Conservation (phyloP, 2,329 filamentous ascomycete species). For the Fusarium newnesense region DNA sequence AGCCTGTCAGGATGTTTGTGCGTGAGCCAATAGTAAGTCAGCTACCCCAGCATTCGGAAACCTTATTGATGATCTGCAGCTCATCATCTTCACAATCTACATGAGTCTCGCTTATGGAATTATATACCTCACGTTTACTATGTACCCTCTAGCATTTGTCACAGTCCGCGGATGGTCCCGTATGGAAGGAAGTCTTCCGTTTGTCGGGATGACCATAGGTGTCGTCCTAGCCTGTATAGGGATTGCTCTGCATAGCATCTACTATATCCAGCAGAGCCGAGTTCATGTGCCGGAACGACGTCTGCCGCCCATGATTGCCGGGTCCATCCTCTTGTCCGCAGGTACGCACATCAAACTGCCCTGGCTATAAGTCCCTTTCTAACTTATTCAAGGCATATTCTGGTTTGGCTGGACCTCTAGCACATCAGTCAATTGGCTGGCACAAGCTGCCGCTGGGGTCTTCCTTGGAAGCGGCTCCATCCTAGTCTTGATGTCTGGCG, state of each 20-base stretch:
- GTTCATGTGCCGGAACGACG: background rate
- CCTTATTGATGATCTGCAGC: background rate
- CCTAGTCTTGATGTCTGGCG: background rate
- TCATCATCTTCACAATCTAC: background rate
- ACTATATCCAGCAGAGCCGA: background rate
- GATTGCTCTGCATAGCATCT: background rate
- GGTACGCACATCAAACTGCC: background rate
- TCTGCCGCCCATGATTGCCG: background rate
- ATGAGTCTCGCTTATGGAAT: background rate
- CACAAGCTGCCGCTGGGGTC: background rate
- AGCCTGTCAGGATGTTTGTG: background rate
- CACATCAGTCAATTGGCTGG: background rate
- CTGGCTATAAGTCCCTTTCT: fast-evolving
- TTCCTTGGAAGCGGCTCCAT: background rate
- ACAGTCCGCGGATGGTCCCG: background rate
- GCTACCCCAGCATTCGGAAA: background rate
- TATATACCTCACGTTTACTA: background rate
- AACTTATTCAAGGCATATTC: background rate
- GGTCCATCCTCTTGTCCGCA: background rate
- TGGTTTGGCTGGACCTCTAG: background rate
- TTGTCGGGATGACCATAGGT: background rate
- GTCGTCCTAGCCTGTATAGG: background rate
- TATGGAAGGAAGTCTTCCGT: background rate
- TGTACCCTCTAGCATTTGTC: background rate
- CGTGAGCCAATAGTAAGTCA: background rate